Evolutionary conservation across 1,284 basidiomycete genomes (phyloP).

Genomic region (Schizopora paradoxa): DNA sequence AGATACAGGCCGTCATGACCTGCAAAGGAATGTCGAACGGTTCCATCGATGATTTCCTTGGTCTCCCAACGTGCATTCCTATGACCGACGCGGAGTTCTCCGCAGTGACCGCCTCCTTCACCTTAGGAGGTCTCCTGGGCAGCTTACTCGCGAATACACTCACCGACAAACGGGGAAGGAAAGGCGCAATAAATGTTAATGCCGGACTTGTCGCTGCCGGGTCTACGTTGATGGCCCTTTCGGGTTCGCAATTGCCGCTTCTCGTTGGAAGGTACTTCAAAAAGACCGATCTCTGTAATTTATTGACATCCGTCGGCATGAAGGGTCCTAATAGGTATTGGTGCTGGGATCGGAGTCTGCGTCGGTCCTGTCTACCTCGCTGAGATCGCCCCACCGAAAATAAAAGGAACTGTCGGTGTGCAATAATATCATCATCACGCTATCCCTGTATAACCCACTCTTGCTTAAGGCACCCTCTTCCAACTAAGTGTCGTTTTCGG

Average conservation of each 20-base stretch:
- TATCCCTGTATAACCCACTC: constrained; percentile 17
- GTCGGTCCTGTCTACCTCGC: constrained; percentile 83
- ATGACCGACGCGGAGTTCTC: constrained; percentile 77
- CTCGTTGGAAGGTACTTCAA: constrained; percentile 58
- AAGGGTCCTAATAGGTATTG: constrained; percentile 75
- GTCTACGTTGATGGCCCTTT: constrained; percentile 57
- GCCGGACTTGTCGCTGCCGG: constrained; percentile 57
- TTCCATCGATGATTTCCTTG: constrained; percentile 21
- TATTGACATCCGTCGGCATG: constrained; percentile 4
- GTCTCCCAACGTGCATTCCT: constrained; percentile 64
- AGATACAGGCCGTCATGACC: constrained; percentile 74
- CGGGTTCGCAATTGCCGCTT: constrained; percentile 53
- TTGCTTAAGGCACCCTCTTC: constrained; percentile 69
- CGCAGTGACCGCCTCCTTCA: constrained; percentile 79
- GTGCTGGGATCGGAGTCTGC: constrained; percentile 80
- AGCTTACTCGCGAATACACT: constrained; percentile 65
- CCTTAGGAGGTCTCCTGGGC: constrained; percentile 82
- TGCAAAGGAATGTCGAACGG: constrained; percentile 39
- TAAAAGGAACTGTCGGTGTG: constrained; percentile 69
- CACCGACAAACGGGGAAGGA: constrained; percentile 67
- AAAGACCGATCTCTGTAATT: constrained; percentile 1
- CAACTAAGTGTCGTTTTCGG: constrained; percentile 83
- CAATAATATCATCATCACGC: constrained; percentile 4
- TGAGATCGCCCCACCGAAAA: constrained; percentile 70
- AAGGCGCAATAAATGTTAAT: constrained; percentile 56